Evolutionary conservation across 2,329 filamentous ascomycete genomes (phyloP).

Genomic region (Stemphylium lycopersici): DNA sequence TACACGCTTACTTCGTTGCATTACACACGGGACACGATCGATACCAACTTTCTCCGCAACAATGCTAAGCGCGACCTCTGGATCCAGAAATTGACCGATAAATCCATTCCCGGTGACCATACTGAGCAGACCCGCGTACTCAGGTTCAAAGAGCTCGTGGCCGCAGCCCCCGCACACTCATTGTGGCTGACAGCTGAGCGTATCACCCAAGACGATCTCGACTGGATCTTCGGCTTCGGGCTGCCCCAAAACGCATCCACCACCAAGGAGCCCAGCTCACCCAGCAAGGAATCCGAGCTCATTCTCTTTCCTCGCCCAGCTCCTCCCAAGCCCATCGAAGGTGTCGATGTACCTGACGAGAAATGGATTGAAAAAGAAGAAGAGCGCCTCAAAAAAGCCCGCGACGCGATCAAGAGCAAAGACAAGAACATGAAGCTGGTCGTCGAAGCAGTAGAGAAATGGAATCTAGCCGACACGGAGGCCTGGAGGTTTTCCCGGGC

Average conservation of each 20-base stretch:
- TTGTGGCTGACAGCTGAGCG: conserved; percentile 82
- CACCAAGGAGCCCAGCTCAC: conserved; percentile 62
- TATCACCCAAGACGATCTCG: conserved; percentile 70
- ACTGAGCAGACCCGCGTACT: conserved; percentile 70
- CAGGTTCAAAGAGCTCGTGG: conserved; percentile 81
- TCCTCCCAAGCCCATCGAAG: conserved; percentile 56
- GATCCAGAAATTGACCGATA: conserved; percentile 73
- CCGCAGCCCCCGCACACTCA: conserved; percentile 66
- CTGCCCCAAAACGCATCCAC: conserved; percentile 66
- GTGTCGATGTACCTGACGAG: conserved; percentile 56
- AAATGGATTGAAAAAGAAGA: conserved; percentile 63
- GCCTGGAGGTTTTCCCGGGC: conserved; percentile 77
- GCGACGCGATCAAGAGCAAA: conserved; percentile 48
- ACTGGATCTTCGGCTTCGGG: conserved; percentile 89
- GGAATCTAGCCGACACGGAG: conserved; percentile 73
- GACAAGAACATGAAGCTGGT: conserved; percentile 35
- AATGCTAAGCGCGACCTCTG: conserved; percentile 77
- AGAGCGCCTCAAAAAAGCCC: conserved; percentile 61
- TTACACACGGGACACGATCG: conserved; percentile 57
- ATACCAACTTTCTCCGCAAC: conserved; percentile 55
- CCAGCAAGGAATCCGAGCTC: conserved; percentile 64
- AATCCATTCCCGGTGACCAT: conserved; percentile 68
- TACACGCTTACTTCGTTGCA: conserved; percentile 79
- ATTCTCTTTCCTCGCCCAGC: conserved; percentile 51
- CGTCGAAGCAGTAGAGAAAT: conserved; percentile 55